A percentile compares a stretch with the other conserved stretches of the same genome.
These are phyloP conservation scores for Brasenia schreberi DNA, from an alignment of 164 flowering plant genomes.

Conservation along the genomic window DNA sequence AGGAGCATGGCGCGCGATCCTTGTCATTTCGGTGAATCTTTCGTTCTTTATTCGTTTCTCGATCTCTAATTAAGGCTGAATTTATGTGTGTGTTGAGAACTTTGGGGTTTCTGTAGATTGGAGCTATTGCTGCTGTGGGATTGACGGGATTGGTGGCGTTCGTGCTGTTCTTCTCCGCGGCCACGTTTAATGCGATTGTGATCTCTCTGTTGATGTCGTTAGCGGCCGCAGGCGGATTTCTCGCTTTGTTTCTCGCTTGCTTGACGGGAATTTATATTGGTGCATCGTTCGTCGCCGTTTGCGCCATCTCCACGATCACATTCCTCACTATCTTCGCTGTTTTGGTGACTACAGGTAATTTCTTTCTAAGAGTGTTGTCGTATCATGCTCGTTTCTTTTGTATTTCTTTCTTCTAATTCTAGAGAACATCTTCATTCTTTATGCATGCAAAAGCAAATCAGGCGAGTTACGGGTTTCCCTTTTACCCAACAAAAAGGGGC, in stretches of 20 bases:
- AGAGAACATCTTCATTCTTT: too few relatives aligned
- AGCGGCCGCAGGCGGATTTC: conserved; percentile 81
- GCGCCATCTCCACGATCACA: conserved; percentile 52
- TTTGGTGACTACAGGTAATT: conserved; percentile 46
- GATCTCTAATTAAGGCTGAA: not conserved
- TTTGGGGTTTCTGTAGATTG: conserved; percentile 28
- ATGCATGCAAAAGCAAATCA: too few relatives aligned
- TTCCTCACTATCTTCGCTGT: conserved; percentile 40
- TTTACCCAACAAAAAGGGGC: too few relatives aligned
- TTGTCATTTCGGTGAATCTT: not conserved
- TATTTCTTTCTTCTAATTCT: too few relatives aligned
- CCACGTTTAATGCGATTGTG: conserved; percentile 65
- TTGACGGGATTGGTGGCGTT: conserved; percentile 61
- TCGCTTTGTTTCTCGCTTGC: conserved; percentile 73
- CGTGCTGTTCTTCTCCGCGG: conserved; percentile 67
- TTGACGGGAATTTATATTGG: conserved; percentile 59
- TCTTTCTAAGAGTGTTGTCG: too few relatives aligned
- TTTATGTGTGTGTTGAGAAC: not conserved
- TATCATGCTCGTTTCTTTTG: too few relatives aligned
- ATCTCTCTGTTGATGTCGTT: conserved; percentile 62
- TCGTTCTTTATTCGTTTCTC: too few relatives aligned
- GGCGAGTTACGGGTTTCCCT: too few relatives aligned
- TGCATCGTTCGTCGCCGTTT: conserved; percentile 47
- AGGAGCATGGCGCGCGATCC: not conserved
- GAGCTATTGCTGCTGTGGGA: conserved; percentile 39